Base-by-base conservation (phyloP, 139 green algal genomes). In the Tetraselmis striata region DNA sequence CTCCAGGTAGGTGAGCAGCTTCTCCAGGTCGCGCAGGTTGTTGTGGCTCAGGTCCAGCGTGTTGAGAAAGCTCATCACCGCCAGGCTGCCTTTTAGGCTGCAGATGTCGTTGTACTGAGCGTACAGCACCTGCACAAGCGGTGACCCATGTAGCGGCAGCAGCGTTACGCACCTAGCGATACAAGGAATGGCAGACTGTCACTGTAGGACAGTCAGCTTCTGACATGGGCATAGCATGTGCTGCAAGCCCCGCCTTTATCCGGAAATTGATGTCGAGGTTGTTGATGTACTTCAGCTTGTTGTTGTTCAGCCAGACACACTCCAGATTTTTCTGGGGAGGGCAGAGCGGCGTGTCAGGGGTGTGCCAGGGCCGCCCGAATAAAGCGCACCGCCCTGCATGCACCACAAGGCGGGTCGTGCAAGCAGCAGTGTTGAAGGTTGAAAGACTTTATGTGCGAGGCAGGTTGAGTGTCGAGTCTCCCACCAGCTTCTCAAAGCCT, bases 41-140 rank as follows among this genome's bases (percentile, higher is more conserved):
- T 92, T 94, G 83, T 86, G 78, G 28, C 59, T 86, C 0, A 92
- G 67, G 79, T 92, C 87, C 2, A 94, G 83, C n/a, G 85, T 86
- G 31, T 89, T 84, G 22, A 93, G 81, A 82, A 90, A 90, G 28
- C 83, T 82, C 32, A 93, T 86, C 29, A 30, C 32, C 1, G 28
- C 29, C 28, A 93, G 86, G 84, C 86, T 90, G 22, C 90, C 90
- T 24, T 89, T 89, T 5, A 93, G 86, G 2, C 85, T 92, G 84
- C 86, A 92, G 32, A 93, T 88, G 31, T 83, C 31, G 79, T 93
- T 93, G 80, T 92, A 83, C 88, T 93, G 86, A 23, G 29, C 45
- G 45, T 67, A 67, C 18, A 67, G 18, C 11, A 67, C 45, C 45
- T 67, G 45, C 45, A 67, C n/a, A n/a, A n/a, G n/a, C n/a, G n/a